phyloP scores from a whole-genome alignment of 257 asterid species.

The Coffea eugenioides region DNA sequence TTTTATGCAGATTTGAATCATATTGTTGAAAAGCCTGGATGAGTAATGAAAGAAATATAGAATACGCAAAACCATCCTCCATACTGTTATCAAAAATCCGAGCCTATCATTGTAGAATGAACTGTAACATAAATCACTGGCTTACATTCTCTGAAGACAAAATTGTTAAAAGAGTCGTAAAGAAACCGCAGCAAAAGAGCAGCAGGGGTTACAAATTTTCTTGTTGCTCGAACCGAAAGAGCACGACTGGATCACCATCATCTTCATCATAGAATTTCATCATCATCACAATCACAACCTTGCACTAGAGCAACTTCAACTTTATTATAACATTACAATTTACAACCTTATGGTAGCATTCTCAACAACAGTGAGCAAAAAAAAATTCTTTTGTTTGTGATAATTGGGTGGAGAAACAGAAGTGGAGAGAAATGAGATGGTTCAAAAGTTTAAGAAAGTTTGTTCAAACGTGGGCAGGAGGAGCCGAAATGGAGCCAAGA shows the following conservation, averaged over 20 bases:
- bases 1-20: background rate
- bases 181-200: background rate
- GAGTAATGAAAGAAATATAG: background rate
- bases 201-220: background rate
- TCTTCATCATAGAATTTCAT: too few relatives aligned
- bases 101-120: too few relatives aligned
- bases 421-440: background rate
- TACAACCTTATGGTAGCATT: background rate
- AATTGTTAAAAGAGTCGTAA: conserved; percentile 1
- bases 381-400: background rate
- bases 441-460: background rate
- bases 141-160: background rate
- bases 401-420: background rate
- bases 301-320: too few relatives aligned
- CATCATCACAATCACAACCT: too few relatives aligned
- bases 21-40: background rate
- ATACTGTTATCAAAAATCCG: too few relatives aligned
- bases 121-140: too few relatives aligned
- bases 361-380: background rate
- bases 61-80: background rate
- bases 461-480: background rate
- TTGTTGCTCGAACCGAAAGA: background rate
- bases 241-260: background rate
- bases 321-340: too few relatives aligned
- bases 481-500: background rate